These are phyloP conservation scores for Arthonia radiata DNA, from an alignment of 495 filamentous ascomycete species.

Conservation along the genomic window DNA sequence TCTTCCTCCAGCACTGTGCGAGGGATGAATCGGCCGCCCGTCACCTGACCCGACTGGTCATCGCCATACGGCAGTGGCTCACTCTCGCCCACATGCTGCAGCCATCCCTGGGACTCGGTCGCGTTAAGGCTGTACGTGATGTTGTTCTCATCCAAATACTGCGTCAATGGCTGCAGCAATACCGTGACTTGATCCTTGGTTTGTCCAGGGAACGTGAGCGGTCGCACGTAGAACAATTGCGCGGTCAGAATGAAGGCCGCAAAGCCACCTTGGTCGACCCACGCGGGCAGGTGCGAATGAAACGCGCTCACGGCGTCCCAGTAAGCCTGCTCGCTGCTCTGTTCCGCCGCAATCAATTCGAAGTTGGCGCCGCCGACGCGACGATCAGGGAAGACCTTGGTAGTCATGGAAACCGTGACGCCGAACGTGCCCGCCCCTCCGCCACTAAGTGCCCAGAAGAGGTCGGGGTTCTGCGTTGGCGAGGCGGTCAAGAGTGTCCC, in stretches of 20 bases:
- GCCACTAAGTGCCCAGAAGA: slow-evolving; percentile 11
- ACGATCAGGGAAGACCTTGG: slow-evolving; percentile 20
- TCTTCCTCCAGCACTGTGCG: slow-evolving; percentile 9
- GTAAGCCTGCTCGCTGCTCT: slow-evolving; percentile 4
- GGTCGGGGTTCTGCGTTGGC: slow-evolving; percentile 4
- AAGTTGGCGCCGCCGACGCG: slow-evolving; percentile 16
- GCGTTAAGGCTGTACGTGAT: slow-evolving; percentile 1
- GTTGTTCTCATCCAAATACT: slow-evolving; percentile 1
- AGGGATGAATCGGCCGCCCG: slow-evolving; percentile 15
- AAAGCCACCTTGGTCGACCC: slow-evolving; percentile 22
- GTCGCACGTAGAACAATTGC: no score
- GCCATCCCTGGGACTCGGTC: no score
- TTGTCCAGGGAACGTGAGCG: slow-evolving; percentile 2
- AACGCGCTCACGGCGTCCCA: slow-evolving; percentile 13
- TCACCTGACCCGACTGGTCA: no score
- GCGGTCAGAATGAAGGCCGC: no score
- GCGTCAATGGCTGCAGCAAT: slow-evolving; percentile 1
- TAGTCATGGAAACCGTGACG: slow-evolving; percentile 21
- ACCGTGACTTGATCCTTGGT: slow-evolving; percentile 1
- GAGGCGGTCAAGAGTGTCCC: slow-evolving; percentile 4
- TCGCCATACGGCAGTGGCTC: no score
- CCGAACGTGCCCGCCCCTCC: slow-evolving; percentile 21
- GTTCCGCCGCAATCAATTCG: slow-evolving; percentile 13
- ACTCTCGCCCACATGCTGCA: no score
- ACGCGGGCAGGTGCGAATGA: slow-evolving; percentile 17